phyloP scores from a whole-genome alignment of 2,329 filamentous ascomycete genomes.

The Talaromyces sp. region DNA sequence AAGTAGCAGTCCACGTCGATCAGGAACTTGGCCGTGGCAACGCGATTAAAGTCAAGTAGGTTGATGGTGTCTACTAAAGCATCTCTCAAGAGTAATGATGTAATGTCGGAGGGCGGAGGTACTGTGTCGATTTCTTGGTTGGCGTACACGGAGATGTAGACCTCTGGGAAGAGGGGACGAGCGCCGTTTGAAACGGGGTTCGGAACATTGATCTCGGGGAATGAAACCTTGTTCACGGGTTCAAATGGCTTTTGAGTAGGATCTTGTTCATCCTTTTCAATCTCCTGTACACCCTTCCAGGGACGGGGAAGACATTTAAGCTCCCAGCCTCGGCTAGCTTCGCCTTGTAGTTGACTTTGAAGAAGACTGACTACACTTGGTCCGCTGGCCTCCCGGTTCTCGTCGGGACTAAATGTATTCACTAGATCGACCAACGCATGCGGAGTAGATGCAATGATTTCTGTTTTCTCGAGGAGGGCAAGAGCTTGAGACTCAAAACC shows the following conservation, averaged over 20 bases:
- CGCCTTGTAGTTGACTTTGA: conserved; percentile 80
- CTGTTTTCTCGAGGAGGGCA: conserved; percentile 87
- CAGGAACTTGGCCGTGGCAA: conserved; percentile 80
- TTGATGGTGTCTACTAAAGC: conserved; percentile 91
- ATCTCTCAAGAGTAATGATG: conserved; percentile 82
- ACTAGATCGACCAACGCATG: conserved; percentile 83
- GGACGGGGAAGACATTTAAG: conserved; percentile 65
- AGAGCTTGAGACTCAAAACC: conserved; percentile 73
- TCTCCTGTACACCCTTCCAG: conserved; percentile 48
- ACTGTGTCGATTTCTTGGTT: conserved; percentile 89
- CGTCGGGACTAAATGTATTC: conserved; percentile 73
- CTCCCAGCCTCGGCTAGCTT: conserved; percentile 75
- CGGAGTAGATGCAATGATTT: conserved; percentile 87
- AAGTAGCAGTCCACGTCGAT: conserved; percentile 97
- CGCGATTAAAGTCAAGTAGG: conserved; percentile 88
- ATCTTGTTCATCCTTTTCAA: conserved; percentile 46
- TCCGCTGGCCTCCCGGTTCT: conserved; percentile 63
- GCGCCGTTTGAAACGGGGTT: conserved; percentile 73
- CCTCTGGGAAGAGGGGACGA: conserved; percentile 81
- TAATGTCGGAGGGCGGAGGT: conserved; percentile 73
- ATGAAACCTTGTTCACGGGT: conserved; percentile 68
- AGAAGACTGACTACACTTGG: conserved; percentile 78
- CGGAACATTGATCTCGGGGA: conserved; percentile 77
- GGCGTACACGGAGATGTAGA: conserved; percentile 90
- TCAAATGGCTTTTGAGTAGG: conserved; percentile 56